Conservation (phyloP, 1,284 basidiomycete species). For the Coniferiporia weirii region DNA sequence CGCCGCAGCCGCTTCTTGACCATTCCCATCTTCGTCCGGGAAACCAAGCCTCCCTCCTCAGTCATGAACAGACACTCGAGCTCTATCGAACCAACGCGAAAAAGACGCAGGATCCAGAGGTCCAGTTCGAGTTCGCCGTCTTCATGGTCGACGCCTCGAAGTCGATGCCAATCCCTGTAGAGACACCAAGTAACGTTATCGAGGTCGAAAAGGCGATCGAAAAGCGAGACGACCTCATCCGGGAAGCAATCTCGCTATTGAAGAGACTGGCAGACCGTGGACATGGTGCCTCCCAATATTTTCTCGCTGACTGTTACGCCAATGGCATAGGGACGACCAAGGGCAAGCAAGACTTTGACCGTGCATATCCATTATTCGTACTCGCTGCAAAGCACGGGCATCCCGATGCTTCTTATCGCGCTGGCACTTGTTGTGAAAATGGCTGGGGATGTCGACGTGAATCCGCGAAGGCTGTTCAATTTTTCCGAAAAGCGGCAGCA, state of each 20-base stretch:
- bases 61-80: slow-evolving; percentile 93
- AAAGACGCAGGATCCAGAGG: slow-evolving; percentile 96
- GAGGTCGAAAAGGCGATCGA: slow-evolving; percentile 74
- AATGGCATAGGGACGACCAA: slow-evolving; percentile 92
- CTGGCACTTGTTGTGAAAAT: slow-evolving; percentile 97
- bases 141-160: slow-evolving; percentile 98
- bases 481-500: slow-evolving; percentile 91
- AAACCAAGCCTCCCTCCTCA: slow-evolving; percentile 86
- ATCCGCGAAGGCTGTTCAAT: slow-evolving; percentile 86
- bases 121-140: slow-evolving; percentile 97
- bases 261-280: slow-evolving; percentile 92
- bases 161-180: slow-evolving; percentile 69
- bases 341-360: slow-evolving; percentile 92
- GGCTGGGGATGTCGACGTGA: slow-evolving; percentile 97
- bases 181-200: slow-evolving; percentile 64
- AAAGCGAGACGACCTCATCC: slow-evolving; percentile 82
- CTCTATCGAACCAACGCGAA: slow-evolving; percentile 97
- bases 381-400: slow-evolving; percentile 98
- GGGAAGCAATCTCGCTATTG: slow-evolving; percentile 82
- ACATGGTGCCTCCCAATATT: slow-evolving; percentile 93
- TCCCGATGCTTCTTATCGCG: slow-evolving; percentile 91
- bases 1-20: slow-evolving; percentile 70
- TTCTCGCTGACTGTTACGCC: slow-evolving; percentile 95
- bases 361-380: slow-evolving; percentile 93
- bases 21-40: slow-evolving; percentile 94